Evolutionary conservation across 2,329 filamentous ascomycete species (phyloP), one percentile per base, ranked within the genome.

Genomic region (Neofusicoccum parvum): DNA sequence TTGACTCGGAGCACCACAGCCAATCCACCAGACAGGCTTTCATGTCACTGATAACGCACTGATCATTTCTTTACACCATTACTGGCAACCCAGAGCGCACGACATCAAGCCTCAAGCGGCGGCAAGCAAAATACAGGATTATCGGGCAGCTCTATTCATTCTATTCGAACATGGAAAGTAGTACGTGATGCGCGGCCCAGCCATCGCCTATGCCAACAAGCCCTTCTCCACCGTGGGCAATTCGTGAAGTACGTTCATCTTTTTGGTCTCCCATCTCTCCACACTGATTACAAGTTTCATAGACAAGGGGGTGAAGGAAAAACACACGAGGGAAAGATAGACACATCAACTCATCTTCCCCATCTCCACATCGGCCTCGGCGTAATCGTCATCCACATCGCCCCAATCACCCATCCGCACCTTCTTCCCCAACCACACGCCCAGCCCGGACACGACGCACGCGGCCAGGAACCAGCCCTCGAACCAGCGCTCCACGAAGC

Each of bases 401-500:
- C 77, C 75, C 75, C 76, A 78, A 9, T 72, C 75, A 6, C 45
- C 64, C 1, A 74, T 73, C 83, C 71, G 85, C 80, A 73, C 87
- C 85, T 71, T 88, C 85, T 46, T 56, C 9, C 63, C 63, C 36
- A 65, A n/a, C 63, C 63, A 65, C 10, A 65, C 46, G 14, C 51
- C 51, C 81, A 65, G 14, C 20, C 17, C 51, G 9, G 63, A 58
- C 6, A 50, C 34, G n/a, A 51, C 46, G 23, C 51, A 56, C 12
- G 63, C 63, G 2, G 88, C 74, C 65, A 96, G 77, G 75, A 96
- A 96, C 89, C 92, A 94, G 7, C 87, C 88, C 76, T 96, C 92
- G 70, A 96, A 96, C 92, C 92, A 96, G 36, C 86, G 83, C 72
- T 96, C 88, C 5, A 92, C 90, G 71, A 92, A 92, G 0, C 82